Base-by-base conservation (phyloP, 345 rosid genomes). In the Moringa oleifera region DNA sequence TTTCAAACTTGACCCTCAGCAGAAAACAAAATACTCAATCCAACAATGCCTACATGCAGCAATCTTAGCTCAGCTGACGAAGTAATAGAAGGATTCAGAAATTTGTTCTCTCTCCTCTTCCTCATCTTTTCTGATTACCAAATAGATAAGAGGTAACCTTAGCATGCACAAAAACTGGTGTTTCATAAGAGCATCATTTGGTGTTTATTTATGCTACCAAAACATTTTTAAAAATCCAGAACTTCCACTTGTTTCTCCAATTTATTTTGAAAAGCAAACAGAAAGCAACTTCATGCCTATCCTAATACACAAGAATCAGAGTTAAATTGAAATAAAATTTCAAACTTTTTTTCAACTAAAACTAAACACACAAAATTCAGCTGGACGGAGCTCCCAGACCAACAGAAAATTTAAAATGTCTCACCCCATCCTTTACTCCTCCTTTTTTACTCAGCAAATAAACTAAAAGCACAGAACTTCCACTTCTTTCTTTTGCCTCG, bases 391-490 rank as follows among this genome's bases (percentile, higher is more conserved):
- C 47, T 41, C 47, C 47, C 6, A 41, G 2, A 41, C 47, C 47
- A 11, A 41, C 47, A 33, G 11, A 33, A 33, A 5, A 11, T 11
- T 11, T 15, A 4, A 41, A 41, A 41, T 41, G 6, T 41, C 47
- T 16, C 16, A 21, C 63, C 18, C 31, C 23, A 23, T 18, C 15
- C 4, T 19, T 46, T 47, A 12, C 25, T 2, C 24, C 22, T 1
- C 16, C 45, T 19, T 67, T 33, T 64, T 67, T 68, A 45, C n/a
- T 57, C 28, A 55, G 19, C 2, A 58, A 58, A 28, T 49, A 60
- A 41, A 4, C 47, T 41, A 41, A 41, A 41, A 41, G 1, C 47
- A 7, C 17, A 15, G 13, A 41, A 41, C 12, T 41, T 41, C 9
- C 6, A 41, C 47, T 41, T 41, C 47, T 41, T 41, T 41, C 12